Evolutionary conservation across 1,284 basidiomycete genomes (phyloP).

Genomic region (Tylopilus sp.): DNA sequence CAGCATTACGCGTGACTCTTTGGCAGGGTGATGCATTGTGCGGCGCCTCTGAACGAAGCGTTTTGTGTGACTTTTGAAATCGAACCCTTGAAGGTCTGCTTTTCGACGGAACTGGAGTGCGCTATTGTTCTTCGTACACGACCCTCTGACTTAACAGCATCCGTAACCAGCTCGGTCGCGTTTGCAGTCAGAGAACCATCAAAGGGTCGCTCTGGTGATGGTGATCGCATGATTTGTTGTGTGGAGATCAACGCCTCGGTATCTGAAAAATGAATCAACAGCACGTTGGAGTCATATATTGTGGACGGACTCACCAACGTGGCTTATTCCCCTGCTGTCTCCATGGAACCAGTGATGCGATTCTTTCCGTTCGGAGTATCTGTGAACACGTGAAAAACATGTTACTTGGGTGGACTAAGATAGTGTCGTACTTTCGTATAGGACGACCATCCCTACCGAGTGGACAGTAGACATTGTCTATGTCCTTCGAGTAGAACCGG

Average conservation of each 20-base stretch:
- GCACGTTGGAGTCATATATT: not conserved
- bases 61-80: conserved; percentile 46
- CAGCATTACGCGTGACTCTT: conserved; percentile 10
- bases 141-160: conserved; percentile 37
- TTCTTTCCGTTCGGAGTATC: conserved; percentile 48
- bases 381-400: conserved; percentile 14
- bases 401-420: not conserved
- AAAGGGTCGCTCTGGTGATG: conserved; percentile 28
- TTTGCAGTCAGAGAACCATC: conserved; percentile 28
- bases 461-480: conserved; percentile 52
- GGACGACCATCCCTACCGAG: conserved; percentile 54
- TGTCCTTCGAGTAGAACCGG: conserved; percentile 43
- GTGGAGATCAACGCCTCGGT: conserved; percentile 24
- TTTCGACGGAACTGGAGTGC: conserved; percentile 43
- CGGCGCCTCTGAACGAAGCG: conserved; percentile 12
- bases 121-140: conserved; percentile 41
- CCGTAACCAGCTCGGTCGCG: conserved; percentile 35
- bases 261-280: conserved; percentile 15
- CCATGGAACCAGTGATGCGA: conserved; percentile 66
- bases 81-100: conserved; percentile 49
- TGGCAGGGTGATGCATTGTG: conserved; percentile 9
- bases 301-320: conserved; percentile 41
- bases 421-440: conserved; percentile 48
- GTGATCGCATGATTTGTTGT: conserved; percentile 22
- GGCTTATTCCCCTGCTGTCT: conserved; percentile 52